Base-by-base conservation (phyloP, 192 early-diverging fungal species). In the Ambispora gerdemannii region DNA sequence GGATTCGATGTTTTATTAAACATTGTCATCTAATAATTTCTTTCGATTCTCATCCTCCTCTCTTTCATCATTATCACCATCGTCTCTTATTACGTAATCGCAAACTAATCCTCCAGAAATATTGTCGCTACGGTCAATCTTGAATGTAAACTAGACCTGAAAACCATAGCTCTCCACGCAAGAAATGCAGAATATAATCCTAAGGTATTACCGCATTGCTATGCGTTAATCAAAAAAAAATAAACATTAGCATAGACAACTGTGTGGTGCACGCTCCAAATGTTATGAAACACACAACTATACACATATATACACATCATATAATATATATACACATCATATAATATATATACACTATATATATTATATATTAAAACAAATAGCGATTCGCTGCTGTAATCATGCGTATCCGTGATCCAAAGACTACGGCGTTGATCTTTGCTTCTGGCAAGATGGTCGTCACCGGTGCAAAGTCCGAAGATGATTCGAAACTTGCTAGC, bases 141-240 rank as follows among this genome's bases (percentile, higher is more conserved):
- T 71, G 97, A 98, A 77, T 93, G 91, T 84, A 89, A 90, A 56
- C 87, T 99, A 72, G 97, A 99, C 78, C 77, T 99, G 63, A 99
- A 99, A 82, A 96, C 93, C 33, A 99, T 99, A 78, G 97, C 97
- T 36, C 83, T 99, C 63, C 95, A 98, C 73, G 97, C 97, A n/a
- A 88, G 97, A 64, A 99, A 99, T 77, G 97, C 97, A 76, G 97
- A 99, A 82, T 99, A 99, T 84, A 99, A 99, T 80, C 97, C 97
- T 76, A 99, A 99, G 92, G 95, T 97, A 87, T 61, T 65, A 65
- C 63, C 63, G 63, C 63, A 65, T 65, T 65, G 63, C 43, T 50
- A 65, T 65, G 63, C 63, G 38, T 65, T 50, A 24, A 36, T n/a
- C n/a, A n/a, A n/a, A n/a, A n/a, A n/a, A n/a, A n/a, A n/a, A n/a